phyloP scores from a whole-genome alignment of 2,329 filamentous ascomycete species.

The Calycina herbarum region DNA sequence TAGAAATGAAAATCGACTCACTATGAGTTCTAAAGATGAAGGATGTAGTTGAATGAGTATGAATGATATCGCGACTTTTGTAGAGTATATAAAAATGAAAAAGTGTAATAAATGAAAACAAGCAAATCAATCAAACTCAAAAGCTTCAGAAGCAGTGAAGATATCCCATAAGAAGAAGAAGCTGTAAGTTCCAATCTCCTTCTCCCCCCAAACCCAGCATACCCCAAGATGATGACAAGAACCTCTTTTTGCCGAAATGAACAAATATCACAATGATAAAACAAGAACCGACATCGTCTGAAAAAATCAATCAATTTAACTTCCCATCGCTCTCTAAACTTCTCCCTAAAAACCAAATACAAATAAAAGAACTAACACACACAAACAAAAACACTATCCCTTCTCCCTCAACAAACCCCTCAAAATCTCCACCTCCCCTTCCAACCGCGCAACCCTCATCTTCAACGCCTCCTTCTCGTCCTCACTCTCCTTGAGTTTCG shows the following conservation, averaged over 20 bases:
- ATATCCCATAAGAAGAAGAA: not conserved
- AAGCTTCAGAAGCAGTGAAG: not conserved
- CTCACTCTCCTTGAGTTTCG: constrained; percentile 56
- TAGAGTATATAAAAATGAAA: not conserved
- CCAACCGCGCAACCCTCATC: constrained; percentile 61
- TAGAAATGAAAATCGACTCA: not conserved
- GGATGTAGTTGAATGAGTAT: not conserved
- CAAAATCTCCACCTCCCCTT: constrained; percentile 64
- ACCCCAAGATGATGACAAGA: not conserved
- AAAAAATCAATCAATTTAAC: not conserved
- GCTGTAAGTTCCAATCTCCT: not conserved
- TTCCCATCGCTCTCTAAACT: not conserved
- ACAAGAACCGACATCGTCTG: constrained; percentile 2
- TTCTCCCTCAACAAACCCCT: constrained; percentile 45
- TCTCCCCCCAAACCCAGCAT: not conserved
- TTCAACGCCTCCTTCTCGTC: constrained; percentile 63
- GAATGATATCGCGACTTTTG: not conserved
- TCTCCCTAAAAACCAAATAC: not conserved
- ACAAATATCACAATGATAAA: not conserved
- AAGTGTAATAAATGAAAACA: not conserved
- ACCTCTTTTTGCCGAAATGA: not conserved
- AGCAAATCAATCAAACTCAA: not conserved
- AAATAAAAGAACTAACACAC: not conserved
- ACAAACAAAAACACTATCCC: not conserved
- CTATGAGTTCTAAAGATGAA: not conserved